Percentiles rank a stretch among this genome's conserved stretches.
Conservation (phyloP, 345 rosid genomes). For the Eutrema japonicum region DNA sequence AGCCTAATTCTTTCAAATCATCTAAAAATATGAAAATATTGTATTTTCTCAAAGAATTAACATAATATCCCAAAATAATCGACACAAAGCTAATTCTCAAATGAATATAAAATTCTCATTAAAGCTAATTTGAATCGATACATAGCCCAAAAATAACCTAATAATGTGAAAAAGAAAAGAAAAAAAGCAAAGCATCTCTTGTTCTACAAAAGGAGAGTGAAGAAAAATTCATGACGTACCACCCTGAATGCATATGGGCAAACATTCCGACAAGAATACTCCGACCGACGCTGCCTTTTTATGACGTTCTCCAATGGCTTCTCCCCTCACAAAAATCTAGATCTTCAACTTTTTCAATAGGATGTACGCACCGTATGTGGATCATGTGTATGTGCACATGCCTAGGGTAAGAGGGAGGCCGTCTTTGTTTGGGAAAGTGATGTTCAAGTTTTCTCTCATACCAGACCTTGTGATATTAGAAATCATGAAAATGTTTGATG, state of each 20-base stretch:
- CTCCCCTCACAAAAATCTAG: constrained; percentile 8
- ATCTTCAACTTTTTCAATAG: neutral
- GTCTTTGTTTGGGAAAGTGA: constrained; percentile 10
- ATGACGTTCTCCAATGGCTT: constrained; percentile 30
- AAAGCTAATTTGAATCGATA: no score
- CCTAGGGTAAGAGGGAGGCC: neutral
- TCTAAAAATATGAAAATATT: no score
- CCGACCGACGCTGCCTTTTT: neutral
- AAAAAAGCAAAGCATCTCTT: no score
- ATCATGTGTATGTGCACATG: neutral
- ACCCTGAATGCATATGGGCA: neutral
- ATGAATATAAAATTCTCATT: no score
- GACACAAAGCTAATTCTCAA: no score
- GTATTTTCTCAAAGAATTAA: no score
- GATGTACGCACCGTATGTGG: neutral
- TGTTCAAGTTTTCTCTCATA: neutral
- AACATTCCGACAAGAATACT: neutral
- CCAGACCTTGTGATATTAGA: neutral
- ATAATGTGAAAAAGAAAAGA: no score
- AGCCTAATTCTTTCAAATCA: no score
- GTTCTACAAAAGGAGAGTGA: no score
- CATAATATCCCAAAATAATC: no score
- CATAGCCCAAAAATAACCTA: no score
- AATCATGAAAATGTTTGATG: neutral
- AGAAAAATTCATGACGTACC: no score